Base-by-base conservation (phyloP, 352 stramenopile genomes). In the Phytophthora hybrid region DNA sequence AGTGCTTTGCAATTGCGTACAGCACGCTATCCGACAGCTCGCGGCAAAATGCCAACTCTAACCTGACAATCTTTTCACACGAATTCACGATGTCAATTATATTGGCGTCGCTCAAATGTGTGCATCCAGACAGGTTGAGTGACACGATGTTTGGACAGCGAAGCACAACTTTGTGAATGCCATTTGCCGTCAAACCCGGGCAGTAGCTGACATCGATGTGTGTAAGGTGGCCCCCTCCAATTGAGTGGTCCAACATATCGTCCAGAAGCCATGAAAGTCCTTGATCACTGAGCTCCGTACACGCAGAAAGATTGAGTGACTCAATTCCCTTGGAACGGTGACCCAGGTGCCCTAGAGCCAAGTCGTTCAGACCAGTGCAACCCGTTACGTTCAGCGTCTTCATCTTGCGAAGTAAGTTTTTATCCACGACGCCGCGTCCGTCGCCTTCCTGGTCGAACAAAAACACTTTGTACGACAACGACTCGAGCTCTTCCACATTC, bases 141-240 rank as follows among this genome's bases (percentile, higher is more conserved):
- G 85, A 82, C 4, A 85, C 74, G 18, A 98, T 82, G 7, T 77
- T 76, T 4, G 74, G 66, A 58, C 88, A 94, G 13, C 80, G 78
- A 1, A 83, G 63, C 4, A 92, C 83, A 5, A 98, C 66, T 19
- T 74, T 26, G 11, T 81, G 71, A 16, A 97, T 77, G 1, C 79
- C 82, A 3, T 32, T 37, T 1, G 87, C 78, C 1, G 78, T 92
- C 19, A 98, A 68, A 18, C 87, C 73, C 4, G 81, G 72, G 63
- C 93, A 98, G 61, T 95, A 97, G 47, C 85, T 91, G 11, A 98
- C 59, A 69, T 97, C 88, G 11, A 98, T 56, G 16, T 81, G 79
- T 26, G 66, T 66, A 5, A 98, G 62, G 2, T 74, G 57, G 3
- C 71, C 53, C 1, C 88, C 88, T 54, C 70, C 78, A 6, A 69